Conservation (phyloP, 78 protist species). For the Dictyostelium intermedium region DNA sequence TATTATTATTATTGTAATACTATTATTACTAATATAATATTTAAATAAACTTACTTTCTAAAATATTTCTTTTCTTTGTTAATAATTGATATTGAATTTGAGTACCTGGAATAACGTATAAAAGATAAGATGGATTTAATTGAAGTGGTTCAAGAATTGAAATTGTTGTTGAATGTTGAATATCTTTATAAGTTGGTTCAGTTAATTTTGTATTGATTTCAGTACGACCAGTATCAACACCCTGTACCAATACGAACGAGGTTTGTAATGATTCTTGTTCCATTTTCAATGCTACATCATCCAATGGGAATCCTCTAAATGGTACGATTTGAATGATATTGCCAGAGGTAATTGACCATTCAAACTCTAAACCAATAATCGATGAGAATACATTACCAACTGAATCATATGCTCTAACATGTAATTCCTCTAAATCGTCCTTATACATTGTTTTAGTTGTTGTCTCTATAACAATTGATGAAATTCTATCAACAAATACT, state of each 20-base stretch:
- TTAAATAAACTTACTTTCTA: conserved; percentile 52
- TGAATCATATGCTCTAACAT: conserved; percentile 70
- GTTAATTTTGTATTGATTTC: conserved; percentile 34
- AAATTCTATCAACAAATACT: conserved; percentile 83
- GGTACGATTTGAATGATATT: conserved; percentile 72
- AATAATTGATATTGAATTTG: conserved; percentile 68
- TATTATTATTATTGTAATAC: background rate
- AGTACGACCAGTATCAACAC: conserved; percentile 80
- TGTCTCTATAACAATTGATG: conserved; percentile 67
- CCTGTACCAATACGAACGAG: conserved; percentile 70
- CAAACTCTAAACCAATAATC: conserved; percentile 78
- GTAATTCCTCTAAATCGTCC: conserved; percentile 65
- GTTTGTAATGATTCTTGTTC: conserved; percentile 69
- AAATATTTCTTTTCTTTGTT: conserved; percentile 45
- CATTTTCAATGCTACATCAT: conserved; percentile 24
- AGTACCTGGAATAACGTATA: conserved; percentile 76
- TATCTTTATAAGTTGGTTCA: background rate
- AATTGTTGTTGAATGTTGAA: conserved; percentile 47
- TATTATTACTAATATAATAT: background rate
- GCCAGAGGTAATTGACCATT: conserved; percentile 59
- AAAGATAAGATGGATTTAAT: conserved; percentile 51
- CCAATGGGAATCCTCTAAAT: conserved; percentile 56
- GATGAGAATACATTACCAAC: conserved; percentile 79
- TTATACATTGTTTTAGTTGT: conserved; percentile 81
- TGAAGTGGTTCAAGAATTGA: conserved; percentile 81